A percentile compares a stretch with the other conserved stretches of the same genome.
These are phyloP conservation scores for Boletus huronensis DNA, from an alignment of 768 basidiomycete genomes.

Conservation along the genomic window DNA sequence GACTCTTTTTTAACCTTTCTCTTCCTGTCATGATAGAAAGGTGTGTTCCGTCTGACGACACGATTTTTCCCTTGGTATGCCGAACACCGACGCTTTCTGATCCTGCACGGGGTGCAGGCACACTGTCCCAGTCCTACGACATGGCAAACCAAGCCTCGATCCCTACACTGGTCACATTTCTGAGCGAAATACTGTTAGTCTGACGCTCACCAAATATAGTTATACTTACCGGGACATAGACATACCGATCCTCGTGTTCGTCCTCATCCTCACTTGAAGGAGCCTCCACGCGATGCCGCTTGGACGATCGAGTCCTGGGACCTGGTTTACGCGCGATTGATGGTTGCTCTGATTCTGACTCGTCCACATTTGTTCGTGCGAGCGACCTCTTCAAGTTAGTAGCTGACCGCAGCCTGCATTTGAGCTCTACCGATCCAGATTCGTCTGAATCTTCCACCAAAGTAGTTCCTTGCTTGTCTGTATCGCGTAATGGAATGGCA, in stretches of 20 bases:
- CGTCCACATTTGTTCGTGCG: too few relatives aligned
- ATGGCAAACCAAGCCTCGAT: not conserved
- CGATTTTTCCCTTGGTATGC: not conserved
- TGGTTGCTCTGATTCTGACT: not conserved
- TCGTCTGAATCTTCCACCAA: not conserved
- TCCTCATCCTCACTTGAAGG: not conserved
- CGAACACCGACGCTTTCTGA: not conserved
- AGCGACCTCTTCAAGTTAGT: too few relatives aligned
- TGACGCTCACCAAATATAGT: not conserved
- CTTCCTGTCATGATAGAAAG: too few relatives aligned
- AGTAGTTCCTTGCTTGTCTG: not conserved
- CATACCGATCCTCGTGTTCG: not conserved
- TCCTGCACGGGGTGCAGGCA: not conserved
- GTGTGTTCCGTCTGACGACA: not conserved
- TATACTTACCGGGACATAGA: conserved; percentile 2
- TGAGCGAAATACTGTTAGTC: not conserved
- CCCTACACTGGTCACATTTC: not conserved
- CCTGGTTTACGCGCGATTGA: too few relatives aligned
- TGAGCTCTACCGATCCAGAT: not conserved
- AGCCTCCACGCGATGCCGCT: not conserved
- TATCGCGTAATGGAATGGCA: too few relatives aligned
- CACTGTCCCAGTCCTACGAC: not conserved
- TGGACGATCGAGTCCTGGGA: not conserved
- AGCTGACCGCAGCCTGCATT: not conserved
- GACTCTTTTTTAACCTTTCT: not conserved